Evolutionary conservation across 805 yeast species (phyloP), one percentile per base, ranked within the genome.

Genomic region (Pichia heedii): DNA sequence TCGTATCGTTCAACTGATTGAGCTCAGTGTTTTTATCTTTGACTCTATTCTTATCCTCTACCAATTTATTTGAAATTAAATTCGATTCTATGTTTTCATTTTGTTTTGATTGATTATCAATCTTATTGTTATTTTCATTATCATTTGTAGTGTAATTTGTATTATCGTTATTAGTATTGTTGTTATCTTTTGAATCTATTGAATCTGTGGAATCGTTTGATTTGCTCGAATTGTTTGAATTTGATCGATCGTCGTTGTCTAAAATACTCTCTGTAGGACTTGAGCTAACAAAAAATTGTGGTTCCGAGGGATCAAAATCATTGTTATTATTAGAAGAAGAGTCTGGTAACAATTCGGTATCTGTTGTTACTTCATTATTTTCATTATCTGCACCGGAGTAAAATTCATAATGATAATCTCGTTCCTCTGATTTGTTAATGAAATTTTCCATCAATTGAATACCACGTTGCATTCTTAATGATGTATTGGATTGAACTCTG

Each of bases 331-430:
- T 42, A 4, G 43, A 39, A 13, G 35, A 24, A 16, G 52, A 37
- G 13, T 9, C 15, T 13, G 33, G 22, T 22, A 37, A 10, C 8
- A 22, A 38, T n/a, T 16, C 38, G 9, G 27, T 3, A 37, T 67
- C 70, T 43, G 44, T 10, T 11, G 41, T 41, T 12, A 21, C 33
- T 11, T 35, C 38, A n/a, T 39, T 40, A 41, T 39, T 44, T 22
- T 58, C 49, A 58, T 76, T 41, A 71, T 77, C 89, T 57, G 74
- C 76, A 11, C 94, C 95, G 10, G 94, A 81, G 56, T 81, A 88
- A 59, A 85, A 89, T 58, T 89, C 97, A 60, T 80, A 89, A 60
- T 88, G 86, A 60, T 89, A 96, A 62, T 89, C 96, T 40, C 86
- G 74, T 58, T 81, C 88, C 60, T 89, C 97, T 38, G 86, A 77